A percentile compares a stretch with the other conserved stretches of the same genome.
Conservation (phyloP, 495 filamentous ascomycete genomes). For the Lichina pygmaea region DNA sequence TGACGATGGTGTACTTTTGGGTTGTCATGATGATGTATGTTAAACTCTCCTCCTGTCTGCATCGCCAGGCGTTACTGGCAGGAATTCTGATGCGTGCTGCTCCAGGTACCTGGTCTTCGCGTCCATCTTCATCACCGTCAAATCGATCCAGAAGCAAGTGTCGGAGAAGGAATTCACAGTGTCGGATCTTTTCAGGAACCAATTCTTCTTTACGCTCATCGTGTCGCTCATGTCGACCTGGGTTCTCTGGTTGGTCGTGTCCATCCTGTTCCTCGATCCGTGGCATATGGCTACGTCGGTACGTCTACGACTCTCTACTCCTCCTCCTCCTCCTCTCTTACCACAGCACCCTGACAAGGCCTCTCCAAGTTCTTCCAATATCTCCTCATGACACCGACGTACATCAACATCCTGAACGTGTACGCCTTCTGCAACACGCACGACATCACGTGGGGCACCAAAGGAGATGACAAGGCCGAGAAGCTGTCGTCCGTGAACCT, state of each 20-base stretch:
- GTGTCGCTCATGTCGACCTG: constrained; percentile 81
- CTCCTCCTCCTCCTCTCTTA: not conserved
- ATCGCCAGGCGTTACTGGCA: not conserved
- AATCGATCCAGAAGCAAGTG: constrained; percentile 46
- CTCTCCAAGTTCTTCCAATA: constrained; percentile 59
- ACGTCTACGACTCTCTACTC: not conserved
- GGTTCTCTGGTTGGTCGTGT: constrained; percentile 75
- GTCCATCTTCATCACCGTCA: constrained; percentile 80
- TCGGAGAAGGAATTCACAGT: constrained; percentile 28
- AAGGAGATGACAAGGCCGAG: constrained; percentile 73
- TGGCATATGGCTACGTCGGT: constrained; percentile 91
- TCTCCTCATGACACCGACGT: constrained; percentile 77
- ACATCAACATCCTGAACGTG: constrained; percentile 91
- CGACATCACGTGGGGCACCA: constrained; percentile 93
- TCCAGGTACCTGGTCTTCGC: constrained; percentile 75
- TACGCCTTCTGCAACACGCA: constrained; percentile 98
- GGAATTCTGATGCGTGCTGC: not conserved
- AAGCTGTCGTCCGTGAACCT: constrained; percentile 57
- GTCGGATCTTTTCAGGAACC: constrained; percentile 51
- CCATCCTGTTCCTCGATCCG: constrained; percentile 88
- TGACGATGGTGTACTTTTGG: constrained; percentile 96
- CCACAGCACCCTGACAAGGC: constrained; percentile 2
- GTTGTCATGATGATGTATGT: constrained; percentile 69
- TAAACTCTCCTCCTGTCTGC: not conserved
- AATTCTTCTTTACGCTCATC: constrained; percentile 79